Percentiles rank a stretch among this genome's conserved stretches.
phyloP scores from a whole-genome alignment of 2,329 filamentous ascomycete genomes.

The Lasiodiplodia gonubiensis region DNA sequence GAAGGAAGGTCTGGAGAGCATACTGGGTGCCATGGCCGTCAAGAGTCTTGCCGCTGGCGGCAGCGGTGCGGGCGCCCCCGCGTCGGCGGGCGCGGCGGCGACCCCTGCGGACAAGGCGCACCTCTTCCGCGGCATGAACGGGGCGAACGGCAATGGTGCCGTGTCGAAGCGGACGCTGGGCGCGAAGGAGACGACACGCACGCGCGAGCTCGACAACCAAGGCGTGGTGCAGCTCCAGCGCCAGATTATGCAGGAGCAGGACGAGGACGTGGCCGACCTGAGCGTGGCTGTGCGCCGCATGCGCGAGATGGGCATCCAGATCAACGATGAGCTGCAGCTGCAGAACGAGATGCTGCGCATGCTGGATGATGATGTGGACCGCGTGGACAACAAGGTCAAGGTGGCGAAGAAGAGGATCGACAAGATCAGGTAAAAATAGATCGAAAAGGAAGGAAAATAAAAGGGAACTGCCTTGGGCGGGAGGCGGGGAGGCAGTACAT shows the following conservation, averaged over 20 bases:
- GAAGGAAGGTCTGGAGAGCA: constrained; percentile 74
- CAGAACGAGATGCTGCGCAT: constrained; percentile 74
- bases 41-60: constrained; percentile 42
- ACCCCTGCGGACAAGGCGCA: constrained; percentile 44
- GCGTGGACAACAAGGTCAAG: constrained; percentile 70
- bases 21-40: constrained; percentile 68
- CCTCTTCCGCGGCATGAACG: constrained; percentile 39
- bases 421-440: constrained; percentile 58
- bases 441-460: neutral
- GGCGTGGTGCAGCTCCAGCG: constrained; percentile 76
- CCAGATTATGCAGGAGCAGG: constrained; percentile 76
- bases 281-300: constrained; percentile 73
- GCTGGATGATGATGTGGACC: constrained; percentile 69
- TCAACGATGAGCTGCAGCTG: constrained; percentile 73
- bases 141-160: neutral
- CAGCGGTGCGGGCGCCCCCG: constrained; percentile 43
- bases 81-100: constrained; percentile 48
- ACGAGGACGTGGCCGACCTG: constrained; percentile 72
- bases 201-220: constrained; percentile 75
- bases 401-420: constrained; percentile 75
- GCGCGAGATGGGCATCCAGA: constrained; percentile 77
- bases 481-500: neutral
- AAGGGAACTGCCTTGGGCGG: neutral
- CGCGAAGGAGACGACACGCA: constrained; percentile 76
- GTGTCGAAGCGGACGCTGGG: constrained; percentile 69